Base-by-base conservation (phyloP, 2,329 filamentous ascomycete genomes). In the Allantophomopsis lycopodina region DNA sequence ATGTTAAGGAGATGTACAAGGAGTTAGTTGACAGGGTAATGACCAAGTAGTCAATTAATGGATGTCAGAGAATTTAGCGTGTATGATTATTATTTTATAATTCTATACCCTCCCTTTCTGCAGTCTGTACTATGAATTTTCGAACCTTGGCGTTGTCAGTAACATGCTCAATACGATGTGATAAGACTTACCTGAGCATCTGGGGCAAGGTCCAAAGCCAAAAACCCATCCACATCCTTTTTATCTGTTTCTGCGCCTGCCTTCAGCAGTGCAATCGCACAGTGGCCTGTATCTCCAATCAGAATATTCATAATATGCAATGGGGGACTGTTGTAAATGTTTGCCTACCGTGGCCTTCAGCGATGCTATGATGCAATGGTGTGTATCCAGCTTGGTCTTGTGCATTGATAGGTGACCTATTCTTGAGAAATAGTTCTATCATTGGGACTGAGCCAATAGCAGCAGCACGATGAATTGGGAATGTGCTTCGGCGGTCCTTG, bases 1-100 rank as follows among this genome's bases (percentile, higher is more conserved):
- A 98, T 65, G 70, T 98, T 57, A 98, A 98, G 67, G 81, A 79
- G 54, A 94, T 98, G 71, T 96, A 96, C 64, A 76, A 86, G 48
- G 89, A 96, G 56, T 62, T 98, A 58, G 83, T 94, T 37, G 84
- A 94, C 62, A 76, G 79, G 55, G 89, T 85, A 42, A 76, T 87
- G 55, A 81, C 76, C 60, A 83, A 44, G 59, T 20, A 34, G 23
- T 15, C 32, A n/a, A 23, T 32, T n/a, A 4, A 12, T 28, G 23
- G 23, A 8, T 12, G 23, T 28, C 4, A 28, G 23, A 28, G 5
- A 28, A 28, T 28, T 28, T 28, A 39, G 30, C 13, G 33, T 36
- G 32, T 40, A n/a, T 35, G 4, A 18, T 38, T 37, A 41, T 32
- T 43, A 16, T 40, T 38, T 39, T 49, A 48, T 48, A 79, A 49